A percentile compares a stretch with the other conserved stretches of the same genome.
Evolutionary conservation across 2,329 filamentous ascomycete species (phyloP).

Genomic region (Aspergillus awamori): DNA sequence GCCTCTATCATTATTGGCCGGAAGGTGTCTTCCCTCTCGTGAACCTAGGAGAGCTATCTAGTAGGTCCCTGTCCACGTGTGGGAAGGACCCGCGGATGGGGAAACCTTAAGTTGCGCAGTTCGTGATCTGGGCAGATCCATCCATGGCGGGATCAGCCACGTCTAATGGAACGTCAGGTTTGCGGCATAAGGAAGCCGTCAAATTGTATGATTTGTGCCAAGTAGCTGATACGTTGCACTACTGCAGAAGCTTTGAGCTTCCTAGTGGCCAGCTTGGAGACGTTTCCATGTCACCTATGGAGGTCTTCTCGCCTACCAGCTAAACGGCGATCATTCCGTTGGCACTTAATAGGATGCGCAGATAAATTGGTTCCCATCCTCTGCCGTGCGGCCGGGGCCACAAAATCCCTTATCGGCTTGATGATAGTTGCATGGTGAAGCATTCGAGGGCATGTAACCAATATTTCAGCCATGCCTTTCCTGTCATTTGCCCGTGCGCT

Average conservation of each 20-base stretch:
- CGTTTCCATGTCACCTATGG: not conserved
- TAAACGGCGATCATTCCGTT: too few species aligned
- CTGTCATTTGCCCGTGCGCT: constrained; percentile 12
- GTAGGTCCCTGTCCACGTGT: too few species aligned
- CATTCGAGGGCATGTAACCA: not conserved
- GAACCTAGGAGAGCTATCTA: too few species aligned
- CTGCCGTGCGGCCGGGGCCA: not conserved
- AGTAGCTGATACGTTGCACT: not conserved
- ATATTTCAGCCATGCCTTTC: constrained; percentile 9
- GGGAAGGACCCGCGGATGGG: too few species aligned
- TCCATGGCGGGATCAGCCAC: not conserved
- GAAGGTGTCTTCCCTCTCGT: too few species aligned
- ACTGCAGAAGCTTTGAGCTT: not conserved
- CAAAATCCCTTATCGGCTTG: not conserved
- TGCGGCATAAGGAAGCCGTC: not conserved
- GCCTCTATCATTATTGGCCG: not conserved
- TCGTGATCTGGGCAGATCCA: not conserved
- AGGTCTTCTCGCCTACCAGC: not conserved
- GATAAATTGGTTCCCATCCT: not conserved
- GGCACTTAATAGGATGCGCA: not conserved
- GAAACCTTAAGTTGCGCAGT: not conserved
- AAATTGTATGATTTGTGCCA: not conserved
- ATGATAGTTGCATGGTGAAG: not conserved
- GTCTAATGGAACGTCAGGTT: not conserved
- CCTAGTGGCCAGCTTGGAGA: not conserved